phyloP scores from a whole-genome alignment of 768 basidiomycete species.

The Nevesoporus exiguus region DNA sequence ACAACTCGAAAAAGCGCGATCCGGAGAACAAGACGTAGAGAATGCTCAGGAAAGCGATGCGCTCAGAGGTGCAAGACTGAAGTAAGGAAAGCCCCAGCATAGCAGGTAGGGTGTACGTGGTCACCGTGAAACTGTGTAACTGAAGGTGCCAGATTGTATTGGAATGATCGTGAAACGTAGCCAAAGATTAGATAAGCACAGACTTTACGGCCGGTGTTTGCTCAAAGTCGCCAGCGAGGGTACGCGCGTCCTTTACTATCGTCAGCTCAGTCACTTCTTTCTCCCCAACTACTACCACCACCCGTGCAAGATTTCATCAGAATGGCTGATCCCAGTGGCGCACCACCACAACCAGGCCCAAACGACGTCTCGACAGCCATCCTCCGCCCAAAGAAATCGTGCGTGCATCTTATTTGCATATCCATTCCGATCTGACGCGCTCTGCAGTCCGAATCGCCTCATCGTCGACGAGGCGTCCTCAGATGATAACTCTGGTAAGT shows the following conservation, averaged over 20 bases:
- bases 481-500: conserved; percentile 93
- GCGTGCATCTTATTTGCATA: conserved; percentile 34
- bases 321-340: conserved; percentile 82
- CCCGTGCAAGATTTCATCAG: conserved; percentile 8
- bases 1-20: conserved; percentile 57
- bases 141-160: not conserved
- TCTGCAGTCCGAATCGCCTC: conserved; percentile 85
- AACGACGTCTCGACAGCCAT: conserved; percentile 95
- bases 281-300: conserved; percentile 10
- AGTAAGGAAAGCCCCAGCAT: not conserved
- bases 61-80: conserved; percentile 18
- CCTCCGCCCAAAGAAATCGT: conserved; percentile 97
- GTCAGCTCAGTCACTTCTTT: conserved; percentile 5
- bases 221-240: not conserved
- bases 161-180: conserved; percentile 12
- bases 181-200: conserved; percentile 14
- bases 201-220: conserved; percentile 15
- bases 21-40: conserved; percentile 50
- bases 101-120: not conserved
- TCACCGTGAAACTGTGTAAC: not conserved
- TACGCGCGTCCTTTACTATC: conserved; percentile 31
- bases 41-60: conserved; percentile 25
- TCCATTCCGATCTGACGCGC: conserved; percentile 16
- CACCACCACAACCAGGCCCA: conserved; percentile 75
- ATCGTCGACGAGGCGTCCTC: conserved; percentile 92